A percentile compares a stretch with the other conserved stretches of the same genome.
phyloP scores from a whole-genome alignment of 106 monocot species.

The Dioscorea zingiberensis region DNA sequence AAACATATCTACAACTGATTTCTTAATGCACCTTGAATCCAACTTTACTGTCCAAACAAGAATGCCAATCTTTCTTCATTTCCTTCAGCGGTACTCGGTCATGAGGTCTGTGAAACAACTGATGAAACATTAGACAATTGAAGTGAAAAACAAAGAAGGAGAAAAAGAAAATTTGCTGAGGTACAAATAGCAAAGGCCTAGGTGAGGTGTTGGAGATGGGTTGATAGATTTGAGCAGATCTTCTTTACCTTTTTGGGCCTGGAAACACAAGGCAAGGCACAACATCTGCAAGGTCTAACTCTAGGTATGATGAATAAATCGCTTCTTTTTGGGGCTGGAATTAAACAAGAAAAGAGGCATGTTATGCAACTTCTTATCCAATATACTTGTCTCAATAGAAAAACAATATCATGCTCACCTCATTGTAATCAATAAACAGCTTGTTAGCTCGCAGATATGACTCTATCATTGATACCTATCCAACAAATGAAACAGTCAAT shows the following conservation, averaged over 20 bases:
- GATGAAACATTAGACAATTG: neutral
- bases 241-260: conserved; percentile 66
- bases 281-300: conserved; percentile 60
- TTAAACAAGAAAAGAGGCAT: neutral
- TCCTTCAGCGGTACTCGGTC: conserved; percentile 79
- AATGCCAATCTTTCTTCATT: conserved; percentile 83
- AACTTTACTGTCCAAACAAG: conserved; percentile 76
- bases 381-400: neutral
- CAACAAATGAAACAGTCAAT: neutral
- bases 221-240: too few relatives aligned
- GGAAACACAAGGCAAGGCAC: conserved; percentile 75
- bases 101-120: conserved; percentile 45
- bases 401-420: conserved; percentile 40
- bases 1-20: neutral
- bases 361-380: neutral
- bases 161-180: neutral
- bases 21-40: conserved; percentile 69
- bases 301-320: conserved; percentile 69
- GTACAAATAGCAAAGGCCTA: neutral
- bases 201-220: too few relatives aligned
- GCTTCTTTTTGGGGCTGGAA: conserved; percentile 62
- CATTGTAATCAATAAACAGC: conserved; percentile 88
- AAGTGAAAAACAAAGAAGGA: neutral
- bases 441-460: conserved; percentile 85
- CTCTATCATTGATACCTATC: conserved; percentile 83